Base-by-base conservation (phyloP, 352 stramenopile genomes). In the Poterioochromonas sp. region DNA sequence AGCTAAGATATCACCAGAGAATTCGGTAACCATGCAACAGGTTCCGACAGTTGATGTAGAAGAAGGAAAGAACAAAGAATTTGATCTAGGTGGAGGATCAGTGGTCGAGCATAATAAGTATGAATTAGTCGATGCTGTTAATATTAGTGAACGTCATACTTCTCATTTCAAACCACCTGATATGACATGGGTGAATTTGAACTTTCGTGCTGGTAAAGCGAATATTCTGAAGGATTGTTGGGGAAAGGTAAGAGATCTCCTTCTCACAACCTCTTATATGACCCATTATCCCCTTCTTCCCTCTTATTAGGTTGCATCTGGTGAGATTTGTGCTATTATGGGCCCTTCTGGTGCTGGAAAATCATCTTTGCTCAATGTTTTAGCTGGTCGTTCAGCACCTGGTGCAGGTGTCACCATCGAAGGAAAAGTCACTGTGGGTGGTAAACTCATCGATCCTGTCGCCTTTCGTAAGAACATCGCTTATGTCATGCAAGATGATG, bases 401-500 rank as follows among this genome's bases (percentile, higher is more conserved):
- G 77, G 79, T 39, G 79, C 80, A 1, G 53, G 51, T 0, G 62
- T 88, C 26, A 70, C 68, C 1, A 79, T 87, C 32, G 60, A 77
- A 11, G 81, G 81, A 32, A 47, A 80, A 82, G 32, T 76, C 63
- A 43, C 11, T 26, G 82, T 85, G 20, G 81, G 84, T 65, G 82
- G 82, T n/a, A 26, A 81, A 29, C 26, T 58, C 32, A 83, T 85
- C 39, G 73, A 82, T 60, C 82, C 82, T n/a, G 44, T 80, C 32
- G 22, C 39, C 0, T 83, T 83, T 54, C 43, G 82, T 20, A 82
- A 62, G 34, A 84, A 86, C 49, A 78, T 85, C 78, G 86, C 87
- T 15, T 92, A 89, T 76, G 88, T 93, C 20, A 82, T 86, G 71
- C 90, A 96, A 81, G 93, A 95, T 82, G 90, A 96, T 76, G 91